Evolutionary conservation across 495 filamentous ascomycete genomes (phyloP).

Genomic region (Penicillium mononematosum): DNA sequence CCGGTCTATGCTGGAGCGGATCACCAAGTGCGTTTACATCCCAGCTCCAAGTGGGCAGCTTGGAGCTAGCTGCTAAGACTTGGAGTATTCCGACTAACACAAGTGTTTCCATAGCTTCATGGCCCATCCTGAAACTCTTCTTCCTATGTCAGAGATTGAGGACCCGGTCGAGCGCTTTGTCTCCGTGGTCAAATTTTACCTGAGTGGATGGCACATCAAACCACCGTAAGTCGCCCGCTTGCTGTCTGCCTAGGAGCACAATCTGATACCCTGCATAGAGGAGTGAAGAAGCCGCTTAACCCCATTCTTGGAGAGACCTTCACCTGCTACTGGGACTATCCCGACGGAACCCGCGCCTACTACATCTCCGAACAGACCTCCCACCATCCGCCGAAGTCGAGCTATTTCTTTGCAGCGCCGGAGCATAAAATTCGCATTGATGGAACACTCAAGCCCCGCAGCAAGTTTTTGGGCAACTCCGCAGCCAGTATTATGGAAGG

Average conservation of each 20-base stretch:
- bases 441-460: conserved; percentile 92
- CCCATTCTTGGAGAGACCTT: conserved; percentile 94
- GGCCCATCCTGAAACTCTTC: conserved; percentile 95
- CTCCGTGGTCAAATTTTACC: conserved; percentile 93
- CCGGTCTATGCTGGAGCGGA: conserved; percentile 94
- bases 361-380: conserved; percentile 96
- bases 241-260: conserved; percentile 1
- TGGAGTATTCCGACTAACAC: conserved; percentile 2
- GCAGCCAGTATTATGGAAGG: conserved; percentile 99
- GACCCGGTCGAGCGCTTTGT: conserved; percentile 91
- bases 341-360: conserved; percentile 80
- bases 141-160: conserved; percentile 81
- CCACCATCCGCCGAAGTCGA: conserved; percentile 96
- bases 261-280: conserved; percentile 50
- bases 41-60: not conserved
- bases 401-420: conserved; percentile 98
- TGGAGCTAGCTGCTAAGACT: not conserved
- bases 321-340: conserved; percentile 94
- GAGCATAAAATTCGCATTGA: conserved; percentile 94
- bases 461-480: conserved; percentile 94
- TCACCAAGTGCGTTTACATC: conserved; percentile 75
- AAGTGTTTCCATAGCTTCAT: conserved; percentile 70
- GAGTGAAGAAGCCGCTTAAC: conserved; percentile 98
- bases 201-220: conserved; percentile 99
- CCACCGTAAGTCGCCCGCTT: conserved; percentile 69